Evolutionary conservation across 2,329 filamentous ascomycete species (phyloP).

Genomic region (Lasiodiplodia citricola): DNA sequence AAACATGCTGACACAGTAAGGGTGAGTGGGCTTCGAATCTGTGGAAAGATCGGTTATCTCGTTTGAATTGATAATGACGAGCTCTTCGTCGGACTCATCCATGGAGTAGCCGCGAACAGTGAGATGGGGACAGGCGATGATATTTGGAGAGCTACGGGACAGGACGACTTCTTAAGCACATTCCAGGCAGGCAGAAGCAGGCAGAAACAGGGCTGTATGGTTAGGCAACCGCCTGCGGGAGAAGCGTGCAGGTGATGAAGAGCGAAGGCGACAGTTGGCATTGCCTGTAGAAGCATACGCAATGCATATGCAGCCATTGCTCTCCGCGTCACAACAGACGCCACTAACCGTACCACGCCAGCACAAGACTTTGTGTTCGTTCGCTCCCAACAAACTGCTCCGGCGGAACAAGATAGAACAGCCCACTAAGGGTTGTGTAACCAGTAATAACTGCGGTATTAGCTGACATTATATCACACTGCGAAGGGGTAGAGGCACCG

Average conservation of each 20-base stretch:
- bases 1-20: background rate
- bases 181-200: background rate
- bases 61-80: background rate
- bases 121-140: background rate
- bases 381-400: background rate
- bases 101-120: background rate
- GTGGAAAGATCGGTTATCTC: background rate
- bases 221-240: too few species aligned
- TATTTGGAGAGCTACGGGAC: background rate
- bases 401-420: background rate
- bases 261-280: too few species aligned
- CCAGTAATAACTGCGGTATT: background rate
- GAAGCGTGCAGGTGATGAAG: too few species aligned
- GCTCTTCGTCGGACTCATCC: background rate
- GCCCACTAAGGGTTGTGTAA: too few species aligned
- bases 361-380: background rate
- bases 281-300: too few species aligned
- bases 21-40: background rate
- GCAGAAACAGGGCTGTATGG: accelerated
- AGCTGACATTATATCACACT: too few species aligned
- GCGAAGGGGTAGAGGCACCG: too few species aligned
- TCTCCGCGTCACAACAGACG: background rate
- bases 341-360: background rate
- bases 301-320: background rate
- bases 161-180: background rate